Percentiles rank a stretch among this genome's conserved stretches.
Evolutionary conservation across 2,329 filamentous ascomycete genomes (phyloP).

Genomic region (Sporothrix schenckii): DNA sequence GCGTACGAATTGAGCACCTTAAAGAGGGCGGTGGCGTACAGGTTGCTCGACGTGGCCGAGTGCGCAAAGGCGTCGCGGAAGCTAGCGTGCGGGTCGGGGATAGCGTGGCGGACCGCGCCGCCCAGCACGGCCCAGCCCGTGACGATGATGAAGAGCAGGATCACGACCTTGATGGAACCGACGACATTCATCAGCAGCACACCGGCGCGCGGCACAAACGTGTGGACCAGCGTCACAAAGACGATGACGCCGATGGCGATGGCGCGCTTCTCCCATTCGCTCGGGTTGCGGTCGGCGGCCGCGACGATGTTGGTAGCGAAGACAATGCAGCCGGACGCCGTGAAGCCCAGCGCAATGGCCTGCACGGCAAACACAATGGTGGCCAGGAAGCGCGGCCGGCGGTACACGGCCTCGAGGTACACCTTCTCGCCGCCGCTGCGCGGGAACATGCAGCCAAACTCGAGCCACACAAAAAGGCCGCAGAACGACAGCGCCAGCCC

Average conservation of each 20-base stretch:
- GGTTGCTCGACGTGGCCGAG: slow-evolving; percentile 46
- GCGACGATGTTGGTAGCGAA: slow-evolving; percentile 51
- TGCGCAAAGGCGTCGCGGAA: slow-evolving; percentile 59
- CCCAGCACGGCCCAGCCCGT: slow-evolving; percentile 61
- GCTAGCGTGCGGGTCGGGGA: slow-evolving; percentile 56
- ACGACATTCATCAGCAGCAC: slow-evolving; percentile 62
- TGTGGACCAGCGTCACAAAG: slow-evolving; percentile 58
- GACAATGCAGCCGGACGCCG: slow-evolving; percentile 37
- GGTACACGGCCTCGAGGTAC: slow-evolving; percentile 66
- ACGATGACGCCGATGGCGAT: slow-evolving; percentile 59
- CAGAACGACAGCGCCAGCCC: slow-evolving; percentile 56
- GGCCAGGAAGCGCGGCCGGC: slow-evolving; percentile 59
- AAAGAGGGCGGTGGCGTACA: slow-evolving; percentile 60
- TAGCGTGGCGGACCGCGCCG: slow-evolving; percentile 49
- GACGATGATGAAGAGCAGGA: slow-evolving; percentile 64
- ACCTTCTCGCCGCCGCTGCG: slow-evolving; percentile 67
- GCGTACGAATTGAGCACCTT: slow-evolving; percentile 62
- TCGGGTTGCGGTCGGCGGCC: slow-evolving; percentile 50
- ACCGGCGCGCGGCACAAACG: slow-evolving; percentile 59
- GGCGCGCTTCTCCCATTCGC: slow-evolving; percentile 61
- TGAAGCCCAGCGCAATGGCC: slow-evolving; percentile 35
- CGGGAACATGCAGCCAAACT: slow-evolving; percentile 65
- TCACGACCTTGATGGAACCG: slow-evolving; percentile 62
- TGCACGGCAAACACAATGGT: slow-evolving; percentile 60
- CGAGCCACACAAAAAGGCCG: slow-evolving; percentile 64